Conservation (phyloP, 78 protist genomes). For the Pigoraptor vietnamica region DNA sequence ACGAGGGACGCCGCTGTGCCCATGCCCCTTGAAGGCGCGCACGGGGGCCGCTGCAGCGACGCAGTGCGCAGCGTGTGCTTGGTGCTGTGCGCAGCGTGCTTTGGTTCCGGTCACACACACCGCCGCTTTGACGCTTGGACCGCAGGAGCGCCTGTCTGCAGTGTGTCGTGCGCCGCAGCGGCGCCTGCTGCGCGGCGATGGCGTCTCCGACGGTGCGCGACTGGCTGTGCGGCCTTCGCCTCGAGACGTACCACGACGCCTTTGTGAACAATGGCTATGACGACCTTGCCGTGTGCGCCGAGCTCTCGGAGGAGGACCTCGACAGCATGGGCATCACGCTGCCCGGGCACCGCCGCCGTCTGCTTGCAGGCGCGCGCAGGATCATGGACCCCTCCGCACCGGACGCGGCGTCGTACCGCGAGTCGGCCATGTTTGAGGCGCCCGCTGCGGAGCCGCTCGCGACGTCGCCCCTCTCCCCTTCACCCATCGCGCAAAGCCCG, state of each 20-base stretch:
- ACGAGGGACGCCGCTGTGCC: no score
- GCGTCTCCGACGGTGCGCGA: neutral
- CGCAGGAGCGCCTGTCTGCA: no score
- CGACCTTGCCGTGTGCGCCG: neutral
- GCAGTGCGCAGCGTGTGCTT: no score
- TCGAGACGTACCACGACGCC: neutral
- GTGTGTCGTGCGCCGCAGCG: no score
- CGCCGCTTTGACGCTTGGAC: no score
- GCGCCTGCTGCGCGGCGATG: no score
- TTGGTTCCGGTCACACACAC: no score
- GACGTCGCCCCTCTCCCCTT: neutral
- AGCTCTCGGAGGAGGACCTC: neutral
- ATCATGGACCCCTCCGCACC: neutral
- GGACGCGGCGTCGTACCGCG: neutral
- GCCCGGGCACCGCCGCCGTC: neutral
- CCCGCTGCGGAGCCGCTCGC: neutral
- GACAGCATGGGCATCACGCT: neutral
- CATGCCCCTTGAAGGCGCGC: no score
- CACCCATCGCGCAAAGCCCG: neutral
- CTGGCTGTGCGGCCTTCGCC: neutral
- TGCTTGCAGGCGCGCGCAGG: neutral
- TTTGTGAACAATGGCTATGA: neutral
- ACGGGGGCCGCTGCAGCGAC: no score
- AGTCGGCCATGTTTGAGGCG: neutral
- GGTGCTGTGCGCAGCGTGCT: no score